Evolutionary conservation across 805 yeast species (phyloP), one percentile per base, ranked within the genome.

Genomic region (Wickerhamiella musiphila): DNA sequence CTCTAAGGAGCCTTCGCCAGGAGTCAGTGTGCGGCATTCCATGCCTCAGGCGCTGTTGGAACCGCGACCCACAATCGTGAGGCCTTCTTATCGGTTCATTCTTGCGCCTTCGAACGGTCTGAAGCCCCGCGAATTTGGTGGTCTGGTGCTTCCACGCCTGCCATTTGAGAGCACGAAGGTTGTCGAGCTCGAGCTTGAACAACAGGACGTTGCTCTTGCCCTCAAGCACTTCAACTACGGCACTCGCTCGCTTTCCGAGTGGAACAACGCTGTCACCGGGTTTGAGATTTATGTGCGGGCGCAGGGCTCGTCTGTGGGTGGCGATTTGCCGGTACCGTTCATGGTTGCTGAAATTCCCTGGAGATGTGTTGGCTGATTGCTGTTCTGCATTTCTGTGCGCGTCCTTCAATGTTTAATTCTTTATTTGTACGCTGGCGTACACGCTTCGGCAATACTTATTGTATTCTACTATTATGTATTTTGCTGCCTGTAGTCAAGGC

Each of bases 181-280:
- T 8, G 27, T 30, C 6, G 30, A 19, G 10, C 23, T 23, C 21
- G 29, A 23, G 26, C 29, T 26, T 28, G 21, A 35, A 16, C 18
- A 26, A 14, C 23, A 17, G 15, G 6, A 18, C 18, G 6, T 33
- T 43, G 35, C 44, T 24, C 37, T 46, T n/a, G n/a, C n/a, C n/a
- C n/a, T n/a, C n/a, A n/a, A n/a, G n/a, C n/a, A 42, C 30, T 56
- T 57, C 58, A 55, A 51, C 37, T 59, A 58, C 35, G 49, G 56
- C 12, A 58, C 59, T 8, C 43, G 57, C 18, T 47, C 63, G 13
- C 37, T 59, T 16, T 44, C 54, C 20, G 64, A 58, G 33, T 58
- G 63, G 63, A 48, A 47, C 29, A 34, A 40, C 3, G 43, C 45
- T 7, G 59, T 57, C 25, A 27, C 36, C 6, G 49, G 52, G 32